phyloP scores from a whole-genome alignment of 805 yeast species.

The Wickerhamiella hasegawae region DNA sequence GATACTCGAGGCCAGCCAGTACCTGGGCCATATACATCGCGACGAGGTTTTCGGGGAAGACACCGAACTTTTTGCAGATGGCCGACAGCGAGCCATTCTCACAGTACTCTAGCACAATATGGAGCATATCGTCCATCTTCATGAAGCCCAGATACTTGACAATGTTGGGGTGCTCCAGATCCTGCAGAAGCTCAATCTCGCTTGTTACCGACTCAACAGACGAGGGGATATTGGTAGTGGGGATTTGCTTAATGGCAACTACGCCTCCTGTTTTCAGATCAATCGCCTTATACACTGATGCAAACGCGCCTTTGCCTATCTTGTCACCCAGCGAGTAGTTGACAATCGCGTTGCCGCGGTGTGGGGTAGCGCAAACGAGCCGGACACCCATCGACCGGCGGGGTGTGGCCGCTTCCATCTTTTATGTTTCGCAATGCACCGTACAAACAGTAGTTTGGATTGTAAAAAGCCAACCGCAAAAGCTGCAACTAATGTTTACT shows the following conservation, averaged over 20 bases:
- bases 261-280: conserved; percentile 48
- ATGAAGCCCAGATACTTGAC: conserved; percentile 57
- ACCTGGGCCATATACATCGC: conserved; percentile 37
- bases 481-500: too few relatives aligned
- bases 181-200: conserved; percentile 51
- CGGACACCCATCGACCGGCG: conserved; percentile 14
- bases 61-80: conserved; percentile 33
- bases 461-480: too few relatives aligned
- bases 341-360: conserved; percentile 11
- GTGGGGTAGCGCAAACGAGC: conserved; percentile 15
- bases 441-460: too few relatives aligned
- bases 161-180: conserved; percentile 48
- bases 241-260: conserved; percentile 68
- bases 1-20: conserved; percentile 41
- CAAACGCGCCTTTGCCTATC: conserved; percentile 85
- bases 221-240: conserved; percentile 27
- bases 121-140: conserved; percentile 34
- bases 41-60: conserved; percentile 39
- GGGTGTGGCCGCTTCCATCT: too few relatives aligned
- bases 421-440: too few relatives aligned
- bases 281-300: conserved; percentile 64
- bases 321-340: conserved; percentile 32
- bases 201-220: conserved; percentile 34
- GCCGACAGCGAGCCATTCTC: conserved; percentile 51
- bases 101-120: conserved; percentile 46